These are phyloP conservation scores for Cardamine chenopodiifolia DNA, from an alignment of 345 rosid species.

Conservation along the genomic window DNA sequence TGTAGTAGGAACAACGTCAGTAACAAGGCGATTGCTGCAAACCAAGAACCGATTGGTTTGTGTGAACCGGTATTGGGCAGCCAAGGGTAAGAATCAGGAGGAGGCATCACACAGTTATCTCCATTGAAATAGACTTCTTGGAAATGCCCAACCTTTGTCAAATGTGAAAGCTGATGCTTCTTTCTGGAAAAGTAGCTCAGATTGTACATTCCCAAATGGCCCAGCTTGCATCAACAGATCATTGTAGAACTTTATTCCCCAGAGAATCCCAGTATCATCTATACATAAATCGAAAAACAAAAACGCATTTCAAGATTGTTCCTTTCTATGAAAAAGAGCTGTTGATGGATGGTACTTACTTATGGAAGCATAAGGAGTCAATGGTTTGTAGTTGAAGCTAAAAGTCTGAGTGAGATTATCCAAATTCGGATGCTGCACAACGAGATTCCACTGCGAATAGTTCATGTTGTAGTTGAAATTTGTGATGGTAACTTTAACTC, in stretches of 20 bases:
- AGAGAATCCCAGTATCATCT: slow-evolving; percentile 70
- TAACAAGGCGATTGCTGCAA: slow-evolving; percentile 29
- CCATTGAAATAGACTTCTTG: slow-evolving; percentile 67
- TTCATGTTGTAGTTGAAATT: slow-evolving; percentile 68
- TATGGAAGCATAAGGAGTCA: slow-evolving; percentile 53
- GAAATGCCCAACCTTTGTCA: slow-evolving; percentile 81
- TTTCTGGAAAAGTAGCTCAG: slow-evolving; percentile 66
- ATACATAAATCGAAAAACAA: background rate
- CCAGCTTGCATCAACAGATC: slow-evolving; percentile 70
- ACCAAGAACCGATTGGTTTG: slow-evolving; percentile 13
- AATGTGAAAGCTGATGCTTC: slow-evolving; percentile 59
- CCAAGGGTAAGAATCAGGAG: slow-evolving; percentile 51
- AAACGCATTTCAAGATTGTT: slow-evolving; percentile 11
- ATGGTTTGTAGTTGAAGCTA: slow-evolving; percentile 63
- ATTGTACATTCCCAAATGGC: slow-evolving; percentile 59
- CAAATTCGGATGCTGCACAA: slow-evolving; percentile 71
- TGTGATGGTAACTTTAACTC: slow-evolving; percentile 66
- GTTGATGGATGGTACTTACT: slow-evolving; percentile 50
- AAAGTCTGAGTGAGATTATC: slow-evolving; percentile 56
- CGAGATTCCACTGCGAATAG: slow-evolving; percentile 71
- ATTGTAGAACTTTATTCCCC: slow-evolving; percentile 68
- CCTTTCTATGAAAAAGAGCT: background rate
- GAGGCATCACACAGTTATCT: slow-evolving; percentile 48
- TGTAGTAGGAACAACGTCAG: slow-evolving; percentile 1
- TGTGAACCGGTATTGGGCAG: slow-evolving; percentile 40